These are phyloP conservation scores for Galeopsis tetrahit DNA, from an alignment of 257 asterid species.

Conservation along the genomic window DNA sequence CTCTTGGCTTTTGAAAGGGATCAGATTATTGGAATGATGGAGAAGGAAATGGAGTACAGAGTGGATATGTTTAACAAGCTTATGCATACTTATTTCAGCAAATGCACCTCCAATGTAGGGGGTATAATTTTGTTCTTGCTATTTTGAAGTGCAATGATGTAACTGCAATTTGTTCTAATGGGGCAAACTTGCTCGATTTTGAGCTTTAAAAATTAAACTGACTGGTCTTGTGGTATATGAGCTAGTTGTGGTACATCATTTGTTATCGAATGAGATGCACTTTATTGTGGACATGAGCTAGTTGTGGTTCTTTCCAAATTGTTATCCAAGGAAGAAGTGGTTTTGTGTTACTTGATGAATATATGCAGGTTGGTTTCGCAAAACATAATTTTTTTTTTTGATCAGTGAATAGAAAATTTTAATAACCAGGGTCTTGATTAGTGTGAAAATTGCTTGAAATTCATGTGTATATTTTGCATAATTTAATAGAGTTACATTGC, in stretches of 20 bases:
- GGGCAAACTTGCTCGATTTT: slow-evolving; percentile 24
- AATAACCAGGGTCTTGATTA: too few relatives aligned
- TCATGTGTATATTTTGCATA: too few relatives aligned
- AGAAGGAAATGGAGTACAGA: slow-evolving; percentile 82
- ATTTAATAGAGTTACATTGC: too few relatives aligned
- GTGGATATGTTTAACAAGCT: slow-evolving; percentile 79
- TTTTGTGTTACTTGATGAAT: neutral
- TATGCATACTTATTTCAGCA: slow-evolving; percentile 62
- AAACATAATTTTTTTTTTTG: too few relatives aligned
- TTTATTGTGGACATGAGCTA: neutral
- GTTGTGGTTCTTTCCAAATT: neutral
- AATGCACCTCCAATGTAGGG: slow-evolving; percentile 59
- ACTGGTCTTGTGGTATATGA: neutral
- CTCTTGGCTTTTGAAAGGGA: slow-evolving; percentile 51
- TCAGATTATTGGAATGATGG: slow-evolving; percentile 71
- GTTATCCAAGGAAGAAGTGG: neutral
- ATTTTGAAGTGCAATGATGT: slow-evolving; percentile 27
- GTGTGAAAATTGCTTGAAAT: too few relatives aligned
- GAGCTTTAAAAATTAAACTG: slow-evolving; percentile 34
- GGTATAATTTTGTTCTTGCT: slow-evolving; percentile 27
- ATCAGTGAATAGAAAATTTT: too few relatives aligned
- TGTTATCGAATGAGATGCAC: slow-evolving; percentile 24
- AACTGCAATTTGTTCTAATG: slow-evolving; percentile 35
- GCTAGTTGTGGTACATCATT: neutral
- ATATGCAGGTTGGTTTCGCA: too few relatives aligned